phyloP scores from a whole-genome alignment of 2,329 filamentous ascomycete species.

The Trichoderma sp. region DNA sequence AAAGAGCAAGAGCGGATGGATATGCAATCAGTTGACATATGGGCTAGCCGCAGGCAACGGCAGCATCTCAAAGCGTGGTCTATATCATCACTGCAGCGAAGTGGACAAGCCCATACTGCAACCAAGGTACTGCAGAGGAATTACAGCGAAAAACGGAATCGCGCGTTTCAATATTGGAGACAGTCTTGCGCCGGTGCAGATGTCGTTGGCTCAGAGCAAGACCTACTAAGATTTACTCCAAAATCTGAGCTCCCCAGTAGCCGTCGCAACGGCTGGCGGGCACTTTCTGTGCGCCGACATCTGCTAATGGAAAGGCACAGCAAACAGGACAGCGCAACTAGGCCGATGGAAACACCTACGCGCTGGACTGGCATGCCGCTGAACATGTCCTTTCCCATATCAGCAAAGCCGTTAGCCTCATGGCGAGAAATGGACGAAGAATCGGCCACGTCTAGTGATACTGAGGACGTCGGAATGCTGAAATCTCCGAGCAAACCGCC shows the following conservation, averaged over 20 bases:
- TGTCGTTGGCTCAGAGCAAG: conserved; percentile 1
- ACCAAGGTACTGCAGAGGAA: conserved; percentile 33
- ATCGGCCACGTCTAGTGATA: conserved; percentile 19
- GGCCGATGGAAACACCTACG: conserved; percentile 42
- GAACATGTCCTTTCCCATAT: conserved; percentile 33
- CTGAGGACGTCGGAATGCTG: background rate
- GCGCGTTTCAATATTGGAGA: conserved; percentile 34
- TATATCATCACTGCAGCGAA: conserved; percentile 36
- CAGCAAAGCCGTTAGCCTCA: conserved; percentile 31
- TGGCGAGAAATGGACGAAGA: conserved; percentile 33
- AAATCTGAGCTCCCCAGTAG: conserved; percentile 10
- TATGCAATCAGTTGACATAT: conserved; percentile 31
- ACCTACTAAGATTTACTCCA: conserved; percentile 1
- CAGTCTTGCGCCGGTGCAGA: conserved; percentile 23
- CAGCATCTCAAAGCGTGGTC: conserved; percentile 37
- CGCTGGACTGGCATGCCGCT: conserved; percentile 44
- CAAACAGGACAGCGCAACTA: conserved; percentile 23
- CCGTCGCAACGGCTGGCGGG: conserved; percentile 28
- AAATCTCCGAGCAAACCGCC: conserved; percentile 17
- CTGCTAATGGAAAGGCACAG: conserved; percentile 26
- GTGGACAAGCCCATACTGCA: conserved; percentile 39
- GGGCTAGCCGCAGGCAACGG: conserved; percentile 32
- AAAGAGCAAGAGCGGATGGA: conserved; percentile 26
- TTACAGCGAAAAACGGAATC: conserved; percentile 32
- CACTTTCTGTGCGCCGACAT: conserved; percentile 27